Evolutionary conservation across 2,329 filamentous ascomycete species (phyloP), one percentile per base, ranked within the genome.

Genomic region (Raffaelea arxii): DNA sequence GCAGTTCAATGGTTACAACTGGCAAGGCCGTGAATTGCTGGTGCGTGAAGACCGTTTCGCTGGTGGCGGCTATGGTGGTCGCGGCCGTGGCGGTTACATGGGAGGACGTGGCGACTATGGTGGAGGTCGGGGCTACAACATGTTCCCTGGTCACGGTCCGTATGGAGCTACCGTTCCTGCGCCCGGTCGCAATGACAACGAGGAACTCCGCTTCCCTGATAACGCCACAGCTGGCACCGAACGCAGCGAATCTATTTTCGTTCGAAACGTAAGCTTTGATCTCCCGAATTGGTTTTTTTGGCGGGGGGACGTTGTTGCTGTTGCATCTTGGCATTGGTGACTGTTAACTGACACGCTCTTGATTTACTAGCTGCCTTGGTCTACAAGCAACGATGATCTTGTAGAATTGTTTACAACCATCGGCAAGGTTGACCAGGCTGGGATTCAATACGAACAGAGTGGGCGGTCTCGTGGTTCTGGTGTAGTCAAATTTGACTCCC

Each of bases 1-100:
- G 60, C 90, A 96, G 56, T 98, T 97, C 74, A 96, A 97, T 62
- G 92, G 92, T 49, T 97, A 95, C 63, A 92, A 98, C 54, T 98
- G 92, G 92, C 91, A 97, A 65, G 92, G 92, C 11, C 85, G 92
- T 49, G 71, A 82, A 44, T 79, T 98, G 43, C 92, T 98, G 65
- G 92, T 98, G 53, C 89, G 92, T 52, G 91, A 97, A 66, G 92
- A 98, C 62, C 85, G 92, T 48, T 98, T 90, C 62, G 92, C 92
- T 49, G 82, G 80, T 50, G 63, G 62, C 38, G 67, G 65, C 56
- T 62, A 72, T 57, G 70, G 76, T 18, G 77, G 74, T 42, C 74
- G 76, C 51, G 78, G 79, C 38, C 80, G 77, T 44, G 77, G 74
- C 47, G 76, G 76, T 48, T n/a, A n/a, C n/a, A n/a, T n/a, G n/a